Percentiles rank a stretch among this genome's conserved stretches.
phyloP scores from a whole-genome alignment of 1,284 basidiomycete genomes.

The Violaceomyces palustris region DNA sequence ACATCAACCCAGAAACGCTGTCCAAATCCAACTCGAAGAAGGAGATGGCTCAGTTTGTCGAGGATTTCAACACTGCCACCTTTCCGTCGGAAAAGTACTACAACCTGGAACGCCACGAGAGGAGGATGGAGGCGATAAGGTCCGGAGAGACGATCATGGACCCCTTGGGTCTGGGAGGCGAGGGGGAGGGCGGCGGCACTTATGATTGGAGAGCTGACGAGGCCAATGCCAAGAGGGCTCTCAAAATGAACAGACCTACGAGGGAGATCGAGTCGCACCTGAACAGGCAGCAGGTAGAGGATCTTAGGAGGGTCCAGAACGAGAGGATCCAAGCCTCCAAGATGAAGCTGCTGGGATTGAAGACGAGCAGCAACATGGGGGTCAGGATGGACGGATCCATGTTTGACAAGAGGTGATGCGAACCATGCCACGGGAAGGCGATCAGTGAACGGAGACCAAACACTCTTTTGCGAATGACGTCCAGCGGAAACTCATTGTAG shows the following conservation, averaged over 20 bases:
- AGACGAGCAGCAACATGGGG: constrained; percentile 3
- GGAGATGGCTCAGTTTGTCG: constrained; percentile 9
- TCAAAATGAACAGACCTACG: too few relatives aligned
- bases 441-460: too few relatives aligned
- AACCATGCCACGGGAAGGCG: neutral
- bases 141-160: constrained; percentile 11
- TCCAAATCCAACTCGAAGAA: constrained; percentile 5
- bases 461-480: too few relatives aligned
- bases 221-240: constrained; percentile 4
- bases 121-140: constrained; percentile 7
- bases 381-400: constrained; percentile 7
- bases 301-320: constrained; percentile 9
- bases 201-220: constrained; percentile 16
- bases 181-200: too few relatives aligned
- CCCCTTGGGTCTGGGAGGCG: neutral
- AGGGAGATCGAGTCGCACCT: neutral
- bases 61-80: constrained; percentile 21
- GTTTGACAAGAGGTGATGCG: constrained; percentile 5
- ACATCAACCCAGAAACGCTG: constrained; percentile 18
- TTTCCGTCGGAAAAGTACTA: constrained; percentile 15
- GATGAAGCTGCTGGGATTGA: constrained; percentile 15
- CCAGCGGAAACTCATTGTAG: too few relatives aligned
- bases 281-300: constrained; percentile 9
- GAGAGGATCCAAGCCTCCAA: constrained; percentile 14
- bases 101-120: constrained; percentile 18